Conservation (phyloP, 2,329 filamentous ascomycete genomes). For the Bipolaris sorokiniana region DNA sequence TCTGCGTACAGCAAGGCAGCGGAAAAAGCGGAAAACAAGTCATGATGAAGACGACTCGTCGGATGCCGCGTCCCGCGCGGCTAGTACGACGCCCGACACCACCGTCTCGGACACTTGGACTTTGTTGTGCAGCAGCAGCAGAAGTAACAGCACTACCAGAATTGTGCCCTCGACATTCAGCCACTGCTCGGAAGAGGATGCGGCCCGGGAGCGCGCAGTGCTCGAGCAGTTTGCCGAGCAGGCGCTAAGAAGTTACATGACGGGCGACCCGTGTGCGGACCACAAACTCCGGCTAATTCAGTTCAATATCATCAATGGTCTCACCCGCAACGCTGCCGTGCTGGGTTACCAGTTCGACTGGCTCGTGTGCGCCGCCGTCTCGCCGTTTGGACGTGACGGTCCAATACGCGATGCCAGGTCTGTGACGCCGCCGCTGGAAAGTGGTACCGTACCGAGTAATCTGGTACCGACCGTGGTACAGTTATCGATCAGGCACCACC, state of each 20-base stretch:
- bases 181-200: slow-evolving; percentile 1
- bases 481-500: slow-evolving; percentile 49
- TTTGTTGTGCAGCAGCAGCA: not conserved
- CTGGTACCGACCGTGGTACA: slow-evolving; percentile 36
- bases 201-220: not conserved
- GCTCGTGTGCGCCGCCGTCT: slow-evolving; percentile 19
- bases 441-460: not conserved
- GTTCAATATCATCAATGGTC: slow-evolving; percentile 20
- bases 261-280: slow-evolving; percentile 16
- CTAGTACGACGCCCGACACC: not conserved
- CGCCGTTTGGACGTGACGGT: slow-evolving; percentile 16
- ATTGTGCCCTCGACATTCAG: not conserved
- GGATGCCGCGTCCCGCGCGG: not conserved
- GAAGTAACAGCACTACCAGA: not conserved
- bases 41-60: not conserved
- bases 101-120: not conserved
- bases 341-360: slow-evolving; percentile 18
- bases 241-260: slow-evolving; percentile 25
- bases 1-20: not conserved
- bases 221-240: slow-evolving; percentile 25
- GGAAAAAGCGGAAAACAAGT: not conserved
- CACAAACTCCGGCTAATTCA: slow-evolving; percentile 22
- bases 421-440: slow-evolving; percentile 8
- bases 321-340: slow-evolving; percentile 16
- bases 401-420: too few species aligned